Base-by-base conservation (phyloP, 2,329 filamentous ascomycete genomes). In the Pestalotiopsis sp. region DNA sequence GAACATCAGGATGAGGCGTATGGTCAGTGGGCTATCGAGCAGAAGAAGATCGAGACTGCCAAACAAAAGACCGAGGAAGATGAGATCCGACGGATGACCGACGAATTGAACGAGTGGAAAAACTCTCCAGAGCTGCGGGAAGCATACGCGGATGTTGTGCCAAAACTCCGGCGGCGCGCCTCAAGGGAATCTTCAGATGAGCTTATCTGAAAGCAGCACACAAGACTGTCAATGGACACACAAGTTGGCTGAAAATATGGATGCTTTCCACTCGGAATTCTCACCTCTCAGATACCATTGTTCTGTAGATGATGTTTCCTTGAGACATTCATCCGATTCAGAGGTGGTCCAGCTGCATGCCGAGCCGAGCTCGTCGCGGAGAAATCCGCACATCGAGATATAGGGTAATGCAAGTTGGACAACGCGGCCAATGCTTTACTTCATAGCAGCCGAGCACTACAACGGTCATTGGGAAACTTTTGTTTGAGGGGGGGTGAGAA, bases 1-100 rank as follows among this genome's bases (percentile, higher is more conserved):
- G 64, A 66, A 35, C 68, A 56, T n/a, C 67, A 67, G 39, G 68
- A 69, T 61, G 68, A 67, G 5, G 44, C 55, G 10, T 63, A 65
- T 44, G 56, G 39, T 52, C 35, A 35, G 9, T 67, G 55, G 65
- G 30, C 52, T 22, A 62, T 67, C 20, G 68, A 55, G 20, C 44
- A 65, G 22, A 62, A 59, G 35, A 9, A 44, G 35, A 39, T 26
- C 1, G 65, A 65, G 35, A 40, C 20, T 30, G 17, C 11, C 9
- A 55, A 26, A 11, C 35, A 55, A n/a, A 59, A 67, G 7, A 39
- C 48, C 11, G 68, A 67, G 22, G 68, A 67, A 56, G 35, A 59
- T 20, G 68, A 64, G 14, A 26, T 69, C 17, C 61, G 39, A 20
- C 22, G n/a, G 24, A 69, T 69, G 68, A 59, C 62, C 56, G n/a